Base-by-base conservation (phyloP, 768 basidiomycete species). In the Amylocystis lapponica region DNA sequence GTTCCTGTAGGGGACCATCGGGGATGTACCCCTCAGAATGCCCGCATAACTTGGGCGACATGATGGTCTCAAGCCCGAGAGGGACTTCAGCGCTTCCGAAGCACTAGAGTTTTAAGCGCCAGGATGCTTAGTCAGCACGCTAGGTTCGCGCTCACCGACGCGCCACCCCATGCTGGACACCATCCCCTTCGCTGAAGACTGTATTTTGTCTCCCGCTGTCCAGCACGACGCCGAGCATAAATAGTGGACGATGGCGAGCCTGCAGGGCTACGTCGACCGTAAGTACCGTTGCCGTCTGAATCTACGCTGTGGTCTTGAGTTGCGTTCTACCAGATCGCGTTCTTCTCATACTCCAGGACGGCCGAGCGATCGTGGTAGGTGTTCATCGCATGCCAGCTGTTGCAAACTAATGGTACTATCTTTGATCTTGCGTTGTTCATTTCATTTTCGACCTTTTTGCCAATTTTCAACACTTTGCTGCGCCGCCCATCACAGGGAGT, bases 301-400 rank as follows among this genome's bases (percentile, higher is more conserved):
- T n/a, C 21, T n/a, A 17, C 16, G 30, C 12, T 13, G 6, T 19
- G 22, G 23, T 31, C 26, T 46, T 14, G 9, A 26, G 39, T 22
- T 37, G 8, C 22, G 25, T n/a, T n/a, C n/a, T 36, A 27, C 29
- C 59, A 93, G 90, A 85, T 55, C 87, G 83, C 62, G 93, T 98
- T 54, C 77, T 94, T 46, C 81, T 98, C 60, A 81, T 97, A 51
- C 83, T 97, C 26, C 92, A 97, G 72, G 95, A 99, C 63, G 95
- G 95, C 39, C 81, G 95, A 56, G 81, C 86, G 31, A 96, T 98
- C 61, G 82, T 95, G 54, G 95, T 95, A 50, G 41, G 86, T 72
- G 16, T 21, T 36, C 30, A 3, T 41, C n/a, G 13, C 8, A 22
- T 8, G 13, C 29, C 5, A 40, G 13, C 17, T 16, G 30, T 41